These are phyloP conservation scores for Chalciporus piperatus DNA, from an alignment of 768 basidiomycete genomes.

Conservation along the genomic window DNA sequence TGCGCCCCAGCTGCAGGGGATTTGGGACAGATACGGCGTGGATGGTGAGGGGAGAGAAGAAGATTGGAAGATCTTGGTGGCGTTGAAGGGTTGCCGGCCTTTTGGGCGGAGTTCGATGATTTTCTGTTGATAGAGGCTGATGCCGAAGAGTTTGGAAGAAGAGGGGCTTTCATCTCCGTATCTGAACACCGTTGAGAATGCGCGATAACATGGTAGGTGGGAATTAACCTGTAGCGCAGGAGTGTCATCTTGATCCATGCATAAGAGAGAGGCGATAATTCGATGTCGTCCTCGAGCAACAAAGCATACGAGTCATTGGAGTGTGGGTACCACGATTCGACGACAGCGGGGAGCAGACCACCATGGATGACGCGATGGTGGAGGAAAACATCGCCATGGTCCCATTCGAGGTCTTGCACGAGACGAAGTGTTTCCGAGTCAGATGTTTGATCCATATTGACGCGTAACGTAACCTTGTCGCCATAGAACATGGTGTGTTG, in stretches of 20 bases:
- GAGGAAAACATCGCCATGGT: constrained; percentile 53
- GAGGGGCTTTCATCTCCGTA: constrained; percentile 46
- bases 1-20: constrained; percentile 91
- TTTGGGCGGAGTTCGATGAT: constrained; percentile 67
- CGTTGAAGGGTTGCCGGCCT: constrained; percentile 67
- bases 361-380: constrained; percentile 77
- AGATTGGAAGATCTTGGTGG: constrained; percentile 53
- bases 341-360: constrained; percentile 77
- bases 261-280: constrained; percentile 80
- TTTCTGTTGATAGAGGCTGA: constrained; percentile 87
- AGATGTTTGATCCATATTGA: constrained; percentile 77
- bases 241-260: constrained; percentile 84
- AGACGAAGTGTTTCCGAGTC: constrained; percentile 58
- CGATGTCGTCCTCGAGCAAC: constrained; percentile 83
- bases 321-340: constrained; percentile 87
- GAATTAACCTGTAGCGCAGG: constrained; percentile 63
- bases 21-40: constrained; percentile 79
- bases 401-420: constrained; percentile 55
- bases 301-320: constrained; percentile 73
- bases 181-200: constrained; percentile 34
- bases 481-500: constrained; percentile 60
- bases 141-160: constrained; percentile 61
- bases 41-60: constrained; percentile 39
- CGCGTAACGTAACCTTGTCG: constrained; percentile 57
- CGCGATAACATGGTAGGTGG: neutral